Evolutionary conservation across 805 yeast genomes (phyloP).

Genomic region (Starmerella floris): DNA sequence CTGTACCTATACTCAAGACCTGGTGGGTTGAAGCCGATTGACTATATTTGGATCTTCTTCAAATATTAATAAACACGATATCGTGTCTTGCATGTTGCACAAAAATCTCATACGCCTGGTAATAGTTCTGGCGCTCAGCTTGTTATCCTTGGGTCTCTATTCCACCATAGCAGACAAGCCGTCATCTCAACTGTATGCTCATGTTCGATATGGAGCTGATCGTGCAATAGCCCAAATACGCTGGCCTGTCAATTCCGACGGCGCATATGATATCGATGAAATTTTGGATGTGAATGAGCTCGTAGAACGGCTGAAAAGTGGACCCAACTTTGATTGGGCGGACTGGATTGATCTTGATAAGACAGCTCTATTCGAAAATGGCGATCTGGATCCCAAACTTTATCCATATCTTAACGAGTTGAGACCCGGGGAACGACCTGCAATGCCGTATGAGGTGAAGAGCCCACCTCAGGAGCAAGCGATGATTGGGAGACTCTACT

Average conservation of each 20-base stretch:
- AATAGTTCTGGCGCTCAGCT: neutral
- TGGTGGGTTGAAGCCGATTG: too few species aligned
- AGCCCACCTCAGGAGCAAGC: constrained; percentile 15
- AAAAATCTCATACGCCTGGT: neutral
- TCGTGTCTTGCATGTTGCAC: neutral
- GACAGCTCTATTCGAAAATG: constrained; percentile 7
- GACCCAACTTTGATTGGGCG: constrained; percentile 21
- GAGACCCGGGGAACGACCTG: constrained; percentile 1
- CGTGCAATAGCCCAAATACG: neutral
- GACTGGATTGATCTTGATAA: constrained; percentile 24
- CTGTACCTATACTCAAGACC: too few species aligned
- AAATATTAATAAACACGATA: too few species aligned
- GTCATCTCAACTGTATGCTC: neutral
- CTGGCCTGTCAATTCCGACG: neutral
- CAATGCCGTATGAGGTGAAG: constrained; percentile 4
- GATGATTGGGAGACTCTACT: constrained; percentile 18
- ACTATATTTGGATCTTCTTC: too few species aligned
- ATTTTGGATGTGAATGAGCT: constrained; percentile 7
- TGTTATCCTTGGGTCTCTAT: neutral
- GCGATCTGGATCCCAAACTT: constrained; percentile 9
- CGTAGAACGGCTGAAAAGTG: constrained; percentile 4
- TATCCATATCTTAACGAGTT: constrained; percentile 12
- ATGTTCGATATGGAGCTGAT: neutral
- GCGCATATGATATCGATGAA: neutral
- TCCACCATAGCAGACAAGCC: neutral